Evolutionary conservation across 257 asterid species (phyloP).

Genomic region (Salvia rosmarinus): DNA sequence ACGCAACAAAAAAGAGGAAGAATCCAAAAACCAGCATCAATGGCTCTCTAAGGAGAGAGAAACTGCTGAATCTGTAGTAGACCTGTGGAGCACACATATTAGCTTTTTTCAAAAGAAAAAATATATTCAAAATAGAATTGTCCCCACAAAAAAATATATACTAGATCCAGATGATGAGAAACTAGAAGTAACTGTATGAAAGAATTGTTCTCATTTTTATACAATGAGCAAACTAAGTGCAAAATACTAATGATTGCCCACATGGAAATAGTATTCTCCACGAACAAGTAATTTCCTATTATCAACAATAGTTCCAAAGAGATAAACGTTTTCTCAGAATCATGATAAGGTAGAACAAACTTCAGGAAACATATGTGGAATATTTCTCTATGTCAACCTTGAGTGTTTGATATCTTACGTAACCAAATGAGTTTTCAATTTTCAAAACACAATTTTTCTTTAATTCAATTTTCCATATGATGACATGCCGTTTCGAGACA

Average conservation of each 20-base stretch:
- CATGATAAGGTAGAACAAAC: background rate
- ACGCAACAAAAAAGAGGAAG: constrained; percentile 78
- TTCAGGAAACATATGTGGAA: background rate
- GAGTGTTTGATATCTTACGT: background rate
- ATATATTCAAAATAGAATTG: background rate
- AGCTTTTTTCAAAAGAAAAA: constrained; percentile 30
- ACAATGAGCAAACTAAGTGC: background rate
- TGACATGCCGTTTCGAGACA: constrained; percentile 17
- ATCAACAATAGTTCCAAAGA: background rate
- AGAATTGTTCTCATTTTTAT: constrained; percentile 9
- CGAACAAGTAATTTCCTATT: background rate
- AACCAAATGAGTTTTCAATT: background rate
- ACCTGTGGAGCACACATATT: constrained; percentile 56
- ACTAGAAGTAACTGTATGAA: constrained; percentile 20
- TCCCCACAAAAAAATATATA: background rate
- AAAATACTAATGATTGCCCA: background rate
- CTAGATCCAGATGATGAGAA: background rate
- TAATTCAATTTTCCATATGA: background rate
- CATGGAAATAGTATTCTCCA: background rate
- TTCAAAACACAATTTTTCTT: background rate
- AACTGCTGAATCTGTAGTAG: constrained; percentile 79
- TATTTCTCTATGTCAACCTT: background rate
- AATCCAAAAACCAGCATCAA: constrained; percentile 88
- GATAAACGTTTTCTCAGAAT: background rate
- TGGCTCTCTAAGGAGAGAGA: constrained; percentile 83